A percentile compares a stretch with the other conserved stretches of the same genome.
Evolutionary conservation across 2,329 filamentous ascomycete species (phyloP).

Genomic region (Fusarium sp.): DNA sequence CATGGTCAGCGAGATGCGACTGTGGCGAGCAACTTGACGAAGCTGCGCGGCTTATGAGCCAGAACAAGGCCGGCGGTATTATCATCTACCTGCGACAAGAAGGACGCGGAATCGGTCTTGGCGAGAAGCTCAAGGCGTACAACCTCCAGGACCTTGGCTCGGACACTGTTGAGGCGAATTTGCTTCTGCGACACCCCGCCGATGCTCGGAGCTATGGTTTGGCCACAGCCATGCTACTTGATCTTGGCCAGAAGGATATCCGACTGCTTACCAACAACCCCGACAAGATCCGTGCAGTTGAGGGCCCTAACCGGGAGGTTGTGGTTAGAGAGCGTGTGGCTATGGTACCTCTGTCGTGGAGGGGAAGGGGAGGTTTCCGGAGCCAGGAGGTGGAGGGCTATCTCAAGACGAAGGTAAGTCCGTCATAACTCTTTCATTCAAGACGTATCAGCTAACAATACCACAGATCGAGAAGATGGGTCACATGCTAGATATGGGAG

Average conservation of each 20-base stretch:
- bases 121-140: constrained; percentile 97
- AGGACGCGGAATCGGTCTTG: constrained; percentile 92
- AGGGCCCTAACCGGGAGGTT: constrained; percentile 90
- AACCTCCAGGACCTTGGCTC: constrained; percentile 96
- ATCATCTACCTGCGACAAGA: constrained; percentile 97
- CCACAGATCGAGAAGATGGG: constrained; percentile 84
- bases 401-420: constrained; percentile 87
- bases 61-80: constrained; percentile 79
- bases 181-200: constrained; percentile 90
- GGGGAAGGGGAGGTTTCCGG: constrained; percentile 83
- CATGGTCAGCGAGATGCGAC: constrained; percentile 97
- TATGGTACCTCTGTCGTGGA: constrained; percentile 97
- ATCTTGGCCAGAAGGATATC: constrained; percentile 84
- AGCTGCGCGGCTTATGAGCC: constrained; percentile 91
- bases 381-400: constrained; percentile 94
- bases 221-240: constrained; percentile 93
- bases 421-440: too few species aligned
- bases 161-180: constrained; percentile 97
- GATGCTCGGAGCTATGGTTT: constrained; percentile 95
- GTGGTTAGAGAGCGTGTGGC: constrained; percentile 89
- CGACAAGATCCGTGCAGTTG: constrained; percentile 94
- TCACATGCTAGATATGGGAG: constrained; percentile 75
- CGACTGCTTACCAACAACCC: constrained; percentile 95
- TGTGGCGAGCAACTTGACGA: constrained; percentile 98
- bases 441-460: too few species aligned